A percentile compares a stretch with the other conserved stretches of the same genome.
Evolutionary conservation across 176 grass and related monocot genomes (phyloP).

Genomic region (Elaeis guineensis): DNA sequence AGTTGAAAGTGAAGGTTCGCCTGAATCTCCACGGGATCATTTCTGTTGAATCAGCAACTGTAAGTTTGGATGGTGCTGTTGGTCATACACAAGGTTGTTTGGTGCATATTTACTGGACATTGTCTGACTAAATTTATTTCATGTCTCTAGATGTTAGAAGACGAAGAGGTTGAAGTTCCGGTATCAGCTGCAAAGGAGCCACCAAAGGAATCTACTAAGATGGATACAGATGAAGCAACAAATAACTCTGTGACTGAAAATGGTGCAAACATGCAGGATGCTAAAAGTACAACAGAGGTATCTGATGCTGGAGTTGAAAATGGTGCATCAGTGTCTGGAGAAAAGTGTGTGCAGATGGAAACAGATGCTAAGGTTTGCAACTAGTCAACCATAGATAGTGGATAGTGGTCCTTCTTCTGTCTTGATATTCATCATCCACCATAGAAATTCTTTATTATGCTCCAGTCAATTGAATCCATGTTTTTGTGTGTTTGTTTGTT

Average conservation of each 20-base stretch:
- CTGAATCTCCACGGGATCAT: constrained; percentile 88
- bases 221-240: constrained; percentile 49
- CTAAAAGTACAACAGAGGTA: constrained; percentile 33
- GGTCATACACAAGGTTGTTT: neutral
- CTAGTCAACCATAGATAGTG: neutral
- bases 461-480: too few species aligned
- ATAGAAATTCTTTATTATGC: too few species aligned
- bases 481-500: too few species aligned
- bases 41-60: constrained; percentile 68
- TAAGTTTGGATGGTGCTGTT: constrained; percentile 17
- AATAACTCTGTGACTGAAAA: constrained; percentile 25
- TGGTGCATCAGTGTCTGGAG: constrained; percentile 36
- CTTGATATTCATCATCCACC: neutral
- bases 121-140: neutral
- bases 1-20: constrained; percentile 77
- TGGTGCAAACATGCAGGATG: constrained; percentile 60
- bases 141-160: constrained; percentile 63
- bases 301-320: constrained; percentile 46
- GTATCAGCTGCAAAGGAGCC: constrained; percentile 19
- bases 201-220: constrained; percentile 45
- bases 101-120: neutral
- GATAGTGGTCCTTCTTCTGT: neutral
- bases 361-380: constrained; percentile 69
- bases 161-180: constrained; percentile 65
- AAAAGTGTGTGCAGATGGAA: constrained; percentile 75